Evolutionary conservation across 2,329 filamentous ascomycete species (phyloP).

Genomic region (Rhinocladiella mackenziei): DNA sequence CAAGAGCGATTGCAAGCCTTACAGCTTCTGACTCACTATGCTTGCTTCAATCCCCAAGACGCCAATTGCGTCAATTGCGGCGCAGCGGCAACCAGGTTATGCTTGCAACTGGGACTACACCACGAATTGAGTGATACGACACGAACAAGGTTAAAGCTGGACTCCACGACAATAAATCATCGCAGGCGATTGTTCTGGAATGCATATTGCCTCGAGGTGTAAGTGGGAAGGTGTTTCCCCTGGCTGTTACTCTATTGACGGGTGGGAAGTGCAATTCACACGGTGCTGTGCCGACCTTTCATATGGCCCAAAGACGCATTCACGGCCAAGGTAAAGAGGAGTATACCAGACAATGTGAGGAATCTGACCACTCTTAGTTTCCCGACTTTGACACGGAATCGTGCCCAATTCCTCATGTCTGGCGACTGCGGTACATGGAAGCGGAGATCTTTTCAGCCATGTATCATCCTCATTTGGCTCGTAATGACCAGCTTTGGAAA

Average conservation of each 20-base stretch:
- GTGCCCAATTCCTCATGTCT: constrained; percentile 8
- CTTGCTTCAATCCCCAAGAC: constrained; percentile 14
- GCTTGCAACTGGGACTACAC: constrained; percentile 11
- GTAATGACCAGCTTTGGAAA: background rate
- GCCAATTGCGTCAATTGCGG: constrained; percentile 11
- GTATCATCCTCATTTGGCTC: constrained; percentile 4
- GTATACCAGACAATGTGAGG: background rate
- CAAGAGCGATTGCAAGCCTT: constrained; percentile 15
- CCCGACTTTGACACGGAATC: constrained; percentile 9
- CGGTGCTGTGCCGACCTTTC: constrained; percentile 11
- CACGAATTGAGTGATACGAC: constrained; percentile 5
- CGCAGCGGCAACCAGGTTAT: constrained; percentile 11
- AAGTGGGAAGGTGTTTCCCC: background rate
- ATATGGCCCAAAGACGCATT: constrained; percentile 6
- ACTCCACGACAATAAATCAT: constrained; percentile 1
- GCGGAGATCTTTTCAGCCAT: constrained; percentile 9
- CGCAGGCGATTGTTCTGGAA: constrained; percentile 17
- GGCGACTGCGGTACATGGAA: constrained; percentile 9
- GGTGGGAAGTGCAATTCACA: constrained; percentile 9
- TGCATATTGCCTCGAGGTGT: constrained; percentile 14
- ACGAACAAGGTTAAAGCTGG: constrained; percentile 2
- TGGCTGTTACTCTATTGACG: background rate
- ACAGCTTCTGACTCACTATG: constrained; percentile 18
- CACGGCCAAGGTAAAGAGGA: constrained; percentile 6
- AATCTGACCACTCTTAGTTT: constrained; percentile 2